Evolutionary conservation across 2,329 filamentous ascomycete species (phyloP).

Genomic region (Eutypella sp.): DNA sequence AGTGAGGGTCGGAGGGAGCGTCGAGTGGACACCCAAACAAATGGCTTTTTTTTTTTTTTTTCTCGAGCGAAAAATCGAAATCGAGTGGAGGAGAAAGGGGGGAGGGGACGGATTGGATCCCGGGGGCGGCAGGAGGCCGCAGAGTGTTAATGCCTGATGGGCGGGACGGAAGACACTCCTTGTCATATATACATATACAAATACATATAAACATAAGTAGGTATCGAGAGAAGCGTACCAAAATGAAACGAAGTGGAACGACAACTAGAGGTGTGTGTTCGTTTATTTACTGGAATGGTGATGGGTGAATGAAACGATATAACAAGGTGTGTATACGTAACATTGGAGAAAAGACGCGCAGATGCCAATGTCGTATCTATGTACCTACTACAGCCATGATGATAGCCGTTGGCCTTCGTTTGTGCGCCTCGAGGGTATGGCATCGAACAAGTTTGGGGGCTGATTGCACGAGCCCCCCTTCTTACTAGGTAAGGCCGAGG

Average conservation of each 20-base stretch:
- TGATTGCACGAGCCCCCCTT: no score
- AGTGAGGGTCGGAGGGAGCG: slow-evolving; percentile 59
- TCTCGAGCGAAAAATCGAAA: slow-evolving; percentile 14
- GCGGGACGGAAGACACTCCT: slow-evolving; percentile 20
- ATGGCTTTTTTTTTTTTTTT: not conserved
- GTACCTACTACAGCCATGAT: not conserved
- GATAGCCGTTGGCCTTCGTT: not conserved
- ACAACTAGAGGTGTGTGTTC: not conserved
- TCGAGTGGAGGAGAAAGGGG: slow-evolving; percentile 22
- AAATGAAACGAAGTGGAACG: not conserved
- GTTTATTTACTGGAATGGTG: no score
- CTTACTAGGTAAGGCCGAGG: no score
- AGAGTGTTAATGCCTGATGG: slow-evolving; percentile 18
- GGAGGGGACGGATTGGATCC: no score
- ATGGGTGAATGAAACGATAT: no score
- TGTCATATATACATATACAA: slow-evolving; percentile 24
- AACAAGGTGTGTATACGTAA: no score
- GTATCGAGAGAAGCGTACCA: slow-evolving; percentile 11
- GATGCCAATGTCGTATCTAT: not conserved
- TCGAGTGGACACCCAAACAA: slow-evolving; percentile 52
- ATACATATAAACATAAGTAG: slow-evolving; percentile 22
- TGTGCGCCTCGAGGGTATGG: no score
- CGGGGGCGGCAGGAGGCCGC: no score
- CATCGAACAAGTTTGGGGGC: no score
- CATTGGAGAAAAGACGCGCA: no score